Percentiles rank a stretch among this genome's conserved stretches.
Conservation (phyloP, 192 early-diverging fungal species). For the Rhizoclosmatium sp. region DNA sequence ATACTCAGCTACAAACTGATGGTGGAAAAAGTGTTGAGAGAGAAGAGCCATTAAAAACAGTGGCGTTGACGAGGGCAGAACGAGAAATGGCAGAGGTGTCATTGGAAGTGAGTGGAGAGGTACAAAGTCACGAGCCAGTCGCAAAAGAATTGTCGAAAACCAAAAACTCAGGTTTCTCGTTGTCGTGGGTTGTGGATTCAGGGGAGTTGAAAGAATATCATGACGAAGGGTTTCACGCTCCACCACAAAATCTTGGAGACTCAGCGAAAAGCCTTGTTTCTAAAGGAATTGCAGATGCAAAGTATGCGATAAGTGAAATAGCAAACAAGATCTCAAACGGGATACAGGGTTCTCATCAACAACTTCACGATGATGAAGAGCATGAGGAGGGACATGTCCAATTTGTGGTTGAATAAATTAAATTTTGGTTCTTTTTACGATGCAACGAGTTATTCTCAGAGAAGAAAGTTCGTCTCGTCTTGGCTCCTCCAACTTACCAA, state of each 20-base stretch:
- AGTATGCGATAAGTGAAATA: neutral
- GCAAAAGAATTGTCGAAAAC: neutral
- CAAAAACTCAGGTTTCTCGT: neutral
- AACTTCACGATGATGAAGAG: conserved; percentile 25
- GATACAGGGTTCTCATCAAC: conserved; percentile 26
- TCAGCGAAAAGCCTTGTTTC: neutral
- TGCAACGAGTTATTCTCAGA: no score
- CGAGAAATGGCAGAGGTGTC: neutral
- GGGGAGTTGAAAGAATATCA: neutral
- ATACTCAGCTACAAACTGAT: neutral
- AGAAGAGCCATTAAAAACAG: neutral
- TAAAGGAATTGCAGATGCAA: conserved; percentile 2
- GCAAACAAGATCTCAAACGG: conserved; percentile 15
- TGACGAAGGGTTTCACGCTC: neutral
- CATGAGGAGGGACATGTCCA: neutral
- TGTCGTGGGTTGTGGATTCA: conserved; percentile 16
- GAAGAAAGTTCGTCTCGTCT: no score
- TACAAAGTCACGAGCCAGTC: neutral
- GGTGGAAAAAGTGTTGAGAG: neutral
- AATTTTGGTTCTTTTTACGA: no score
- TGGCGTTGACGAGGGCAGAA: neutral
- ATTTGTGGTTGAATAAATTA: conserved; percentile 1
- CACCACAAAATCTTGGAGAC: neutral
- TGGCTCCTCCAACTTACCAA: no score
- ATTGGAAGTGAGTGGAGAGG: neutral